These are phyloP conservation scores for Alternaria atra DNA, from an alignment of 2,329 filamentous ascomycete species.

Conservation along the genomic window DNA sequence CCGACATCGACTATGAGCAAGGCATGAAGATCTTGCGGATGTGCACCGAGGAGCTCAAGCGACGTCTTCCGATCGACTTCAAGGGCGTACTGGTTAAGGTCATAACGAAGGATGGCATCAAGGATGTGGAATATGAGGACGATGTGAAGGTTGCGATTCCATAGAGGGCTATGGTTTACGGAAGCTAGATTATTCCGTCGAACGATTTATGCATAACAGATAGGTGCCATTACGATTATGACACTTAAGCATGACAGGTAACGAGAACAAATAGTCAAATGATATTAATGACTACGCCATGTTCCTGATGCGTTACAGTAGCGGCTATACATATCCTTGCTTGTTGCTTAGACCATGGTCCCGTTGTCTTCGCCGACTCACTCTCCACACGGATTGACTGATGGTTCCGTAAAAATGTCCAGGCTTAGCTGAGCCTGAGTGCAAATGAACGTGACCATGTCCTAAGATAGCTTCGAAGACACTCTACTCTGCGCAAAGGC, in stretches of 20 bases:
- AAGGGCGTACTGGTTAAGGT: conserved; percentile 96
- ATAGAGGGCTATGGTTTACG: conserved; percentile 47
- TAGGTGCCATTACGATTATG: conserved; percentile 10
- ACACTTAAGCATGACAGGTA: conserved; percentile 9
- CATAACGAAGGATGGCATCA: conserved; percentile 91
- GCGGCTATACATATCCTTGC: background rate
- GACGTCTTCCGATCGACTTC: conserved; percentile 97
- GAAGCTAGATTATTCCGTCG: conserved; percentile 7
- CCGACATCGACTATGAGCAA: conserved; percentile 87
- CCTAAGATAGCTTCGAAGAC: background rate
- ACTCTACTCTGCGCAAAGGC: background rate
- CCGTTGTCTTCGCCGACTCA: background rate
- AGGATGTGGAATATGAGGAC: conserved; percentile 85
- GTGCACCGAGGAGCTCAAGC: conserved; percentile 97
- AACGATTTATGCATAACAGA: conserved; percentile 11
- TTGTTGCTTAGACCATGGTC: background rate
- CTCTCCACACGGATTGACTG: background rate
- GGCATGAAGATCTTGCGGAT: conserved; percentile 91
- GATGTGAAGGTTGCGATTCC: conserved; percentile 73
- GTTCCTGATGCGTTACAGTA: background rate
- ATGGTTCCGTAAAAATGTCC: background rate
- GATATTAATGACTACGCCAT: background rate
- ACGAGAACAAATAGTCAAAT: background rate
- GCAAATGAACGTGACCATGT: background rate
- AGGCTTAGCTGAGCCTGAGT: background rate